Conservation (phyloP, 2,329 filamentous ascomycete genomes). For the Paraphoma chrysanthemicola region DNA sequence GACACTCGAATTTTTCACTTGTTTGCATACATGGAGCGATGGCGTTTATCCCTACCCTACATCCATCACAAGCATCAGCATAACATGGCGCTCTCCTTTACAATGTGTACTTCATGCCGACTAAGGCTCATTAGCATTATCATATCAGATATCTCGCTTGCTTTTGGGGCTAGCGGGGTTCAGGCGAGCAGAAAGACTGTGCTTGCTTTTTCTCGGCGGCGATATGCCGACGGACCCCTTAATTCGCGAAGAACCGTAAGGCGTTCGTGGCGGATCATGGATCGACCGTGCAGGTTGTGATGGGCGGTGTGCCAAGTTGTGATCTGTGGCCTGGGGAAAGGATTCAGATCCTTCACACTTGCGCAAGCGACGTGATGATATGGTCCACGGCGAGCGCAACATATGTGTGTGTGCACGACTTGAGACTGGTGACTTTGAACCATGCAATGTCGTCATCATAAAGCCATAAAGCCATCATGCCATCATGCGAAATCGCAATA, state of each 20-base stretch:
- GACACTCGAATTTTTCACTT: background rate
- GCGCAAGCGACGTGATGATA: background rate
- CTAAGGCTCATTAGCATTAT: background rate
- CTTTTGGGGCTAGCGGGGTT: background rate
- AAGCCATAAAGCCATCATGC: background rate
- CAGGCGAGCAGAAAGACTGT: background rate
- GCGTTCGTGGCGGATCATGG: conserved; percentile 23
- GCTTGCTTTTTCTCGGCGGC: conserved; percentile 9
- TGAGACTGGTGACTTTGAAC: no score
- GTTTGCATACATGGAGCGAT: conserved; percentile 8
- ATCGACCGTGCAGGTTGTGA: conserved; percentile 11
- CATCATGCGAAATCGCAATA: no score
- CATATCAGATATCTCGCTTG: conserved; percentile 5
- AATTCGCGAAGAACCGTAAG: conserved; percentile 15
- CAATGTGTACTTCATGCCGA: background rate
- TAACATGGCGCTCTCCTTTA: background rate
- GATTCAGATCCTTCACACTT: background rate
- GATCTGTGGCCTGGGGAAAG: conserved; percentile 3
- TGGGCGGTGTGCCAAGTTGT: conserved; percentile 7
- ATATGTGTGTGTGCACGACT: no score
- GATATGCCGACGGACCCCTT: conserved; percentile 8
- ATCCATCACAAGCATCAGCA: no score
- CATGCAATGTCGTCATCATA: background rate
- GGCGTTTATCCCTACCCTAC: background rate
- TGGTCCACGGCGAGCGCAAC: no score